Evolutionary conservation across 495 filamentous ascomycete species (phyloP).

Genomic region (Mycothermus thermophilus): DNA sequence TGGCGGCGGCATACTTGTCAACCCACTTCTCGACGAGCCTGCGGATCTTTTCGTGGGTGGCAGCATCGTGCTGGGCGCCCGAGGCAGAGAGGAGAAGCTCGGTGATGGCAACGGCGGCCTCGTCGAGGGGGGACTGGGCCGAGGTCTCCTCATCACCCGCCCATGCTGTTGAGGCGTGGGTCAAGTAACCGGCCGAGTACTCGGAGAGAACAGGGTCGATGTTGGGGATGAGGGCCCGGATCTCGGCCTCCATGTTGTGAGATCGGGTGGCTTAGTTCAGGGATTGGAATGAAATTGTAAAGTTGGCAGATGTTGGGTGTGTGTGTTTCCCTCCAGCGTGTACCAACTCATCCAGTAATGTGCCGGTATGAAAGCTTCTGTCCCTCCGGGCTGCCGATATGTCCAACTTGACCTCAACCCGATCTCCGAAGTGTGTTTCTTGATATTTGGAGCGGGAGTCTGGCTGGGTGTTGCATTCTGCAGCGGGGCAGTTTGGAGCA

Average conservation of each 20-base stretch:
- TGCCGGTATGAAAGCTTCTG: too few relatives aligned
- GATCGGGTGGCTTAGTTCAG: background rate
- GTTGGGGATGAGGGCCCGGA: slow-evolving; percentile 71
- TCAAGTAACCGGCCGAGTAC: slow-evolving; percentile 89
- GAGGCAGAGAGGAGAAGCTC: slow-evolving; percentile 84
- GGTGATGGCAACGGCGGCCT: slow-evolving; percentile 72
- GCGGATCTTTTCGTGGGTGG: slow-evolving; percentile 62
- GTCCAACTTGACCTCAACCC: too few relatives aligned
- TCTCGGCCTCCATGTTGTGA: slow-evolving; percentile 72
- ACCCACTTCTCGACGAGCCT: slow-evolving; percentile 87
- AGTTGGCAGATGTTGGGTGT: too few relatives aligned
- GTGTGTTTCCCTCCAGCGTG: too few relatives aligned
- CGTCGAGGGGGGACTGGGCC: slow-evolving; percentile 57
- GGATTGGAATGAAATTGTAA: background rate
- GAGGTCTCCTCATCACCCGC: slow-evolving; percentile 57
- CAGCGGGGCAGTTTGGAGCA: background rate
- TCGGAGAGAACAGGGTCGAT: slow-evolving; percentile 83
- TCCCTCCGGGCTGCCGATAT: too few relatives aligned
- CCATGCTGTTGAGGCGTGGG: slow-evolving; percentile 77
- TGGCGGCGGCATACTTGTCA: slow-evolving; percentile 55
- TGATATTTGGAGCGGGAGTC: too few relatives aligned
- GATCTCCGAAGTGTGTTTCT: too few relatives aligned
- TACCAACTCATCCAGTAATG: too few relatives aligned
- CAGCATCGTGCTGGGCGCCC: slow-evolving; percentile 49
- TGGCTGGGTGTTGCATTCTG: too few relatives aligned